phyloP scores from a whole-genome alignment of 2,329 filamentous ascomycete genomes.

The Diaporthe sp. region DNA sequence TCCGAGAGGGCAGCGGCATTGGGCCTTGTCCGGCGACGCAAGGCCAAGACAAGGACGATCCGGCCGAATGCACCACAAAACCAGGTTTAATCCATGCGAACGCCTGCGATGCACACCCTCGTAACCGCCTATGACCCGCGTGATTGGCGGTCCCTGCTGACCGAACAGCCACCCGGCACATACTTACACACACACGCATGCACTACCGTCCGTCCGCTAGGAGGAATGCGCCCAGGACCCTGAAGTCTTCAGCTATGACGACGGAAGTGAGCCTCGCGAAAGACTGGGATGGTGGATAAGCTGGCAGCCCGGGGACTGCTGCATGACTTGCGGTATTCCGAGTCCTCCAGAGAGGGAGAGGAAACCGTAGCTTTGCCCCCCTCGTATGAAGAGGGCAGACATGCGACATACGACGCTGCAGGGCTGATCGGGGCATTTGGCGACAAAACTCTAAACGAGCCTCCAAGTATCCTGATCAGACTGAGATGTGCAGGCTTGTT shows the following conservation, averaged over 20 bases:
- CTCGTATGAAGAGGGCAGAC: conserved; percentile 2
- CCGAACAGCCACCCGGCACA: conserved; percentile 30
- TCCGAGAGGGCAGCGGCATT: conserved; percentile 41
- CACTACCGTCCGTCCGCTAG: not conserved
- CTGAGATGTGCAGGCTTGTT: conserved; percentile 5
- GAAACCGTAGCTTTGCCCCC: conserved; percentile 3
- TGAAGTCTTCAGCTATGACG: conserved; percentile 21
- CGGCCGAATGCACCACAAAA: conserved; percentile 27
- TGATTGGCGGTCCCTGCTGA: conserved; percentile 27
- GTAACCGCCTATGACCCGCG: not conserved
- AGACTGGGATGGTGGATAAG: not conserved
- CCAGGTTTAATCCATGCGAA: conserved; percentile 36
- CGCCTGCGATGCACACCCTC: conserved; percentile 18
- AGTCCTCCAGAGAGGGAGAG: not conserved
- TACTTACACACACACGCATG: not conserved
- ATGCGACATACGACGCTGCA: conserved; percentile 16
- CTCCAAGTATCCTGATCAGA: conserved; percentile 23
- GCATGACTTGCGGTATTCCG: not conserved
- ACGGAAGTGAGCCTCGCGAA: conserved; percentile 11
- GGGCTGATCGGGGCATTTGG: conserved; percentile 1
- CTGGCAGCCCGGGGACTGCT: not conserved
- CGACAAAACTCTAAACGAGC: conserved; percentile 30
- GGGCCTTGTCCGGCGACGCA: conserved; percentile 22
- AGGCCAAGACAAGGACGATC: conserved; percentile 29
- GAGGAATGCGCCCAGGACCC: conserved; percentile 5